Evolutionary conservation across 495 filamentous ascomycete genomes (phyloP).

Genomic region (Penicillium argentinense): DNA sequence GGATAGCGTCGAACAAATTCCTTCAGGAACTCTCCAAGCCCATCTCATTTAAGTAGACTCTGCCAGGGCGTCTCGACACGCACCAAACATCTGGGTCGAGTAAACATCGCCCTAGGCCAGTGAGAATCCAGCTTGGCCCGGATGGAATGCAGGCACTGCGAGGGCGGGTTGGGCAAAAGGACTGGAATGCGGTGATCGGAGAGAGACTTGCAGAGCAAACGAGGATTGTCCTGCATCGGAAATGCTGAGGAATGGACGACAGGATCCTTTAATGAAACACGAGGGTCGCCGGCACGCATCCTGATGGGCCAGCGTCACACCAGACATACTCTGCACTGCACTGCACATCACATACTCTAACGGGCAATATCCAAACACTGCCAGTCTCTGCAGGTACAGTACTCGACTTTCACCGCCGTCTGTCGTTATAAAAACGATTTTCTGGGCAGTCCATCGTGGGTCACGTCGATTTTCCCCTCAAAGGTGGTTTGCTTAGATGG

Average conservation of each 20-base stretch:
- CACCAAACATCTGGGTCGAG: conserved; percentile 5
- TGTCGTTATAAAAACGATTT: no score
- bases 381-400: no score
- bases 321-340: conserved; percentile 6
- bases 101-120: conserved; percentile 7
- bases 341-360: conserved; percentile 1
- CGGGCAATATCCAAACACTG: no score
- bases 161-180: conserved; percentile 3
- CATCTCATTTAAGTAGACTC: conserved; percentile 17
- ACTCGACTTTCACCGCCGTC: no score
- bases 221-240: no score
- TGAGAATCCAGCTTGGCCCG: not conserved
- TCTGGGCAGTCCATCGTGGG: no score
- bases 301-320: conserved; percentile 10
- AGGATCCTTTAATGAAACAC: no score
- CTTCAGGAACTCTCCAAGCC: not conserved
- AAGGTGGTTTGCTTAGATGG: no score
- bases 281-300: no score
- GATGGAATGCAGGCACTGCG: conserved; percentile 14
- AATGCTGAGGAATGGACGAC: no score
- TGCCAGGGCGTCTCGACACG: not conserved
- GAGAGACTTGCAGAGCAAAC: no score
- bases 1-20: not conserved
- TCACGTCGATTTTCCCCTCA: no score
- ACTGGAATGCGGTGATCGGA: conserved; percentile 15